Evolutionary conservation across 768 basidiomycete genomes (phyloP).

Genomic region (Galerina marginata): DNA sequence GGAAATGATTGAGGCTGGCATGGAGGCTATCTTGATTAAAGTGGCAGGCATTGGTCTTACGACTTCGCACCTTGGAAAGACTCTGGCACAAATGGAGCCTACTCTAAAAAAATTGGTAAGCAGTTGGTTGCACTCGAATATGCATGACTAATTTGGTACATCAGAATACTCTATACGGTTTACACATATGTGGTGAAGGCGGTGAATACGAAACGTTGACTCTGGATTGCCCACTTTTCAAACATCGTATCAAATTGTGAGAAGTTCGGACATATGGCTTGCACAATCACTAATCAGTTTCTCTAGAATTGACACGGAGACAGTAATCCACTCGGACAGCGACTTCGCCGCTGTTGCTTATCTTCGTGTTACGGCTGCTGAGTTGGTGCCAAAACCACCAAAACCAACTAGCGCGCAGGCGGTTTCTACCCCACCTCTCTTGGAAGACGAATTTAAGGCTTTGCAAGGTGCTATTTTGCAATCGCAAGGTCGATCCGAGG

Average conservation of each 20-base stretch:
- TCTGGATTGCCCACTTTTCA: slow-evolving; percentile 88
- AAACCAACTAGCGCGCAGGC: slow-evolving; percentile 42
- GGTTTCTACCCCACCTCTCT: slow-evolving; percentile 52
- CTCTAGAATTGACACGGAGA: slow-evolving; percentile 64
- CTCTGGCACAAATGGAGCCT: slow-evolving; percentile 73
- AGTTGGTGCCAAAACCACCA: slow-evolving; percentile 60
- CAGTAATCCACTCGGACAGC: slow-evolving; percentile 78
- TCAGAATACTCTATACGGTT: slow-evolving; percentile 82
- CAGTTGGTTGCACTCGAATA: slow-evolving; percentile 21
- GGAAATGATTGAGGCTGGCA: slow-evolving; percentile 82
- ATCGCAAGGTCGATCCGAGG: slow-evolving; percentile 5
- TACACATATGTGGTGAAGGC: slow-evolving; percentile 96
- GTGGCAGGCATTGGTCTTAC: slow-evolving; percentile 93
- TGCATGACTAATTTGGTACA: background rate
- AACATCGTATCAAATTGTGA: slow-evolving; percentile 72
- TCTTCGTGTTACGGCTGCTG: slow-evolving; percentile 76
- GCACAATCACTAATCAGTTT: slow-evolving; percentile 5
- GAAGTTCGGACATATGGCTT: slow-evolving; percentile 26
- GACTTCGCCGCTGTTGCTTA: slow-evolving; percentile 93
- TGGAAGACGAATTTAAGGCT: slow-evolving; percentile 49
- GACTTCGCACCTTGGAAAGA: slow-evolving; percentile 77
- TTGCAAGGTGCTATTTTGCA: slow-evolving; percentile 27
- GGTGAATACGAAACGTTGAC: slow-evolving; percentile 98
- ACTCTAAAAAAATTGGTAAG: slow-evolving; percentile 73
- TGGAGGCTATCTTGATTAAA: slow-evolving; percentile 90